phyloP scores from a whole-genome alignment of 495 filamentous ascomycete species.

The Bacidia gigantensis region DNA sequence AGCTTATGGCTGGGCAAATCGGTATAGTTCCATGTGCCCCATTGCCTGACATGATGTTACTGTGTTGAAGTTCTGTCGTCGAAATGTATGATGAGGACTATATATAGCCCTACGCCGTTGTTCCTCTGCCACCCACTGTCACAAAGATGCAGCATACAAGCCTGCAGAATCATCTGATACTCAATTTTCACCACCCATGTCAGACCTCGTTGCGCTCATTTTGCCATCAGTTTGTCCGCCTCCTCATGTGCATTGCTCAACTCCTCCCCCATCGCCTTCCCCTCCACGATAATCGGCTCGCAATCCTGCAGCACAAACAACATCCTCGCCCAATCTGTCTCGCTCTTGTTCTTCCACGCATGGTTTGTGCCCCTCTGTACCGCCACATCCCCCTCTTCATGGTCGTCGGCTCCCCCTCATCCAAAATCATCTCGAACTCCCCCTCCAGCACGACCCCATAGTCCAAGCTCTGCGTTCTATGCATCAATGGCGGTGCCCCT shows the following conservation, averaged over 20 bases:
- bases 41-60: too few species aligned
- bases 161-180: too few species aligned
- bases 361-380: slow-evolving; percentile 59
- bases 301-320: slow-evolving; percentile 38
- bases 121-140: too few species aligned
- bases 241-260: slow-evolving; percentile 22
- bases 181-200: too few species aligned
- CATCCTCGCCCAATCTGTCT: slow-evolving; percentile 43
- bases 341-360: slow-evolving; percentile 46
- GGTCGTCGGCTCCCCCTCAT: slow-evolving; percentile 39
- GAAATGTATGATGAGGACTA: too few species aligned
- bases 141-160: too few species aligned
- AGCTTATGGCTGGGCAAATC: too few species aligned
- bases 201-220: too few species aligned
- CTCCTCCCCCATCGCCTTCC: slow-evolving; percentile 27
- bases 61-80: too few species aligned
- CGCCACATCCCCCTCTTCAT: slow-evolving; percentile 46
- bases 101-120: too few species aligned
- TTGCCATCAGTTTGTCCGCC: slow-evolving; percentile 2
- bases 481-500: slow-evolving; percentile 30
- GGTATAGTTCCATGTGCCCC: too few species aligned
- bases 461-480: slow-evolving; percentile 59
- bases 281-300: slow-evolving; percentile 23
- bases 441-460: slow-evolving; percentile 72
- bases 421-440: slow-evolving; percentile 47